Conservation (phyloP, 495 filamentous ascomycete genomes). For the Clavariopsis aquatica region DNA sequence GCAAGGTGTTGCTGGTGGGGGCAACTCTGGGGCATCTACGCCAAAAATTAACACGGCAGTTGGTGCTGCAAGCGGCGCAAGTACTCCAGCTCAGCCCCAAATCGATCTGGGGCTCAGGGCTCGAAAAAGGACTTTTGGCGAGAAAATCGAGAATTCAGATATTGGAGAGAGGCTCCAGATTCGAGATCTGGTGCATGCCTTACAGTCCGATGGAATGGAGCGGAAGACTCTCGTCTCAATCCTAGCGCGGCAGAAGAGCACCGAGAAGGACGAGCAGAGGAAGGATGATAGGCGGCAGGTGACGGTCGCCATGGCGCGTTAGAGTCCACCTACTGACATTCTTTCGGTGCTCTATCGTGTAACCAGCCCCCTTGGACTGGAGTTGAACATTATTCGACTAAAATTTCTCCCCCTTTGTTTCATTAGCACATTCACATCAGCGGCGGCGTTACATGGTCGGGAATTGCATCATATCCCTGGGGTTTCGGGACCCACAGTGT, state of each 20-base stretch:
- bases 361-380: not conserved
- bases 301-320: not conserved
- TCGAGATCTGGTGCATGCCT: conserved; percentile 64
- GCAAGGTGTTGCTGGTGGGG: conserved; percentile 31
- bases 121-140: conserved; percentile 49
- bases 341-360: too few relatives aligned
- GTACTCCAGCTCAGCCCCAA: conserved; percentile 6
- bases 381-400: not conserved
- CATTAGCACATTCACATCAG: not conserved
- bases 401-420: not conserved
- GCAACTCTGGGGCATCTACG: conserved; percentile 36
- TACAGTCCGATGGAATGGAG: conserved; percentile 64
- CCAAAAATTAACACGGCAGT: conserved; percentile 38
- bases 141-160: conserved; percentile 62
- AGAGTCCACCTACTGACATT: too few relatives aligned
- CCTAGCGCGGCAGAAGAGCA: conserved; percentile 1
- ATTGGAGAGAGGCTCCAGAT: conserved; percentile 67
- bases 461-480: conserved; percentile 13
- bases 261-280: conserved; percentile 1
- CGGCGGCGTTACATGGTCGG: conserved; percentile 2
- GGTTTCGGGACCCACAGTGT: not conserved
- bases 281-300: not conserved
- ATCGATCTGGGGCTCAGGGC: conserved; percentile 43
- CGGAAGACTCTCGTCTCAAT: conserved; percentile 43
- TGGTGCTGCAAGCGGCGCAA: conserved; percentile 27